Evolutionary conservation across 768 basidiomycete species (phyloP).

Genomic region (Suillus cothurnatus): DNA sequence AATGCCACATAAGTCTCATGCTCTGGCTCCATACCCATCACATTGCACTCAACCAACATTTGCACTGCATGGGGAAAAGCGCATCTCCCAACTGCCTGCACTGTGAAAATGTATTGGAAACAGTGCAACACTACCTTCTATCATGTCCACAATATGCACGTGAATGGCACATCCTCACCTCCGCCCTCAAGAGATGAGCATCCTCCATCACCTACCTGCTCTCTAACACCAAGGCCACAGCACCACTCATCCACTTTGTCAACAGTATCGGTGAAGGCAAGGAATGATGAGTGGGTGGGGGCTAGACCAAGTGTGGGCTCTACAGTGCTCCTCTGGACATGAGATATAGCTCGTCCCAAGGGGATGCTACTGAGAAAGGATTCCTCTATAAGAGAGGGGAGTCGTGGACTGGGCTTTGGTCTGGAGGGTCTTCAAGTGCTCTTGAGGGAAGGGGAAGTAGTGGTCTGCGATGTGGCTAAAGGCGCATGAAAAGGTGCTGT

Average conservation of each 20-base stretch:
- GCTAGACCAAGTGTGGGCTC: too few species aligned
- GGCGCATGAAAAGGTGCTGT: too few species aligned
- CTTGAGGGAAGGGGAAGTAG: too few species aligned
- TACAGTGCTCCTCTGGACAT: too few species aligned
- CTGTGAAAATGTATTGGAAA: constrained; percentile 28
- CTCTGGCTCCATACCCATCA: constrained; percentile 37
- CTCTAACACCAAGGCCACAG: not conserved
- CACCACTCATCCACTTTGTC: constrained; percentile 1
- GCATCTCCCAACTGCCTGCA: constrained; percentile 28
- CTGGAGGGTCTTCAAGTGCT: too few species aligned
- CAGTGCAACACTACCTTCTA: constrained; percentile 32
- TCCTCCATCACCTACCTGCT: constrained; percentile 9
- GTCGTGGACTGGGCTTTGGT: too few species aligned
- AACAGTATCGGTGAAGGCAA: too few species aligned
- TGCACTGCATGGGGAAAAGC: constrained; percentile 26
- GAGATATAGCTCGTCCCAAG: too few species aligned
- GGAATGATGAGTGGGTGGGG: too few species aligned
- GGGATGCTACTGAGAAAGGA: too few species aligned
- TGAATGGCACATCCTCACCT: not conserved
- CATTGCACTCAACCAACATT: constrained; percentile 31
- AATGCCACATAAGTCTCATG: constrained; percentile 24
- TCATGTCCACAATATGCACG: constrained; percentile 25
- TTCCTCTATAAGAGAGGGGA: too few species aligned
- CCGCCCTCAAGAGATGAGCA: not conserved
- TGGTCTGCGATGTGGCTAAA: too few species aligned